Evolutionary conservation across 1,139 yeast genomes (phyloP).

Genomic region (Yamadazyma atlantica): DNA sequence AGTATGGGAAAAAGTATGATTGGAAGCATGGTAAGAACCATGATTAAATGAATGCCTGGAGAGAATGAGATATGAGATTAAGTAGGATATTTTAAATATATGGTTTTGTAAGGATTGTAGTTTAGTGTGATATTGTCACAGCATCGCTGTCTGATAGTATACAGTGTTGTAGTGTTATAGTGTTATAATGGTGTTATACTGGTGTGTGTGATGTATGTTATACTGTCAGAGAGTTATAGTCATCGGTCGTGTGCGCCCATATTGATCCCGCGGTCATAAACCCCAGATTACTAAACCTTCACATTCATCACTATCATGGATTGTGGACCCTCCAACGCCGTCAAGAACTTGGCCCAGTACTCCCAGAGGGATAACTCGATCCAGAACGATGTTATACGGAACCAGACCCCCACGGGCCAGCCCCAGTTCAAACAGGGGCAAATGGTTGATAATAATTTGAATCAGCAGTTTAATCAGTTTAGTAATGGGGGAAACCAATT

Average conservation of each 20-base stretch:
- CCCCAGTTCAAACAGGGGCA: slow-evolving; percentile 12
- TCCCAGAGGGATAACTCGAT: slow-evolving; percentile 33
- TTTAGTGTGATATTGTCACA: too few species aligned
- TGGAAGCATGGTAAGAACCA: background rate
- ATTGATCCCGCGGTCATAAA: background rate
- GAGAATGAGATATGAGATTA: too few species aligned
- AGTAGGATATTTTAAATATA: too few species aligned
- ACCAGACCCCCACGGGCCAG: slow-evolving; percentile 9
- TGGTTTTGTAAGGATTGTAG: too few species aligned
- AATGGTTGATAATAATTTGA: slow-evolving; percentile 26
- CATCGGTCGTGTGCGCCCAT: too few species aligned
- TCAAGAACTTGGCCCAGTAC: slow-evolving; percentile 33
- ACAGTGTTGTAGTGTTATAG: too few species aligned
- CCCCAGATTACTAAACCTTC: slow-evolving; percentile 1
- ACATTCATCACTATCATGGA: slow-evolving; percentile 24
- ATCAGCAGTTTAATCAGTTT: slow-evolving; percentile 37
- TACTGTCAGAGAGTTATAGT: too few species aligned
- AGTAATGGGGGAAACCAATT: slow-evolving; percentile 17
- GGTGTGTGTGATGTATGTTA: too few species aligned
- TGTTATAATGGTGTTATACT: too few species aligned
- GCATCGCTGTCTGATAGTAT: too few species aligned
- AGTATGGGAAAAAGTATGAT: background rate
- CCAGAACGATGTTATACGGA: slow-evolving; percentile 24
- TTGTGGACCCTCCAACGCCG: slow-evolving; percentile 41
- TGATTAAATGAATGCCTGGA: too few species aligned